Evolutionary conservation across 495 filamentous ascomycete genomes (phyloP), one percentile per base, ranked within the genome.

Genomic region (Terfezia boudieri): DNA sequence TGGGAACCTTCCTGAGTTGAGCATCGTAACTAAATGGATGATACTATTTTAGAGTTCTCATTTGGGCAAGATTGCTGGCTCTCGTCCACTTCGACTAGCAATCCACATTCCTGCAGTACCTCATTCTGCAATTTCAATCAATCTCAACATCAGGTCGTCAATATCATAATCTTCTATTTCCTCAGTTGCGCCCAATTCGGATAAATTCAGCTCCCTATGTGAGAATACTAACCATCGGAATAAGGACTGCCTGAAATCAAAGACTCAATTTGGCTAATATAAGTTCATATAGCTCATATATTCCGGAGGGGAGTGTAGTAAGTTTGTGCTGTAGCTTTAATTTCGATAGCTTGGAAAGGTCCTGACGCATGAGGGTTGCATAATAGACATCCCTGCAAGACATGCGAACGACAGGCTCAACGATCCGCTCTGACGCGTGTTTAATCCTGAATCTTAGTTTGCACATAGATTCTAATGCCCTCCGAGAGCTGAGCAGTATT

Each of bases 51-150:
- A 17, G 12, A 2, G 12, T 4, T 12, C 41, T 2, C 12, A 12
- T 14, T 12, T 46, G 41, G 12, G 41, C 41, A 17, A 46, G 7
- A 12, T n/a, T n/a, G n/a, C n/a, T n/a, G 17, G 32, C 36, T 36
- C 12, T 53, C 37, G 35, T 49, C 36, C 0, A 56, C 52, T 35
- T 56, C 55, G 9, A 56, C 36, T 8, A 56, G 46, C 16, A 50
- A 41, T 32, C 50, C 55, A 35, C 55, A 56, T 9, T 32, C 50
- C 9, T 14, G 2, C n/a, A 56, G 11, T 9, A 56, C 52, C 9
- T 53, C 23, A 20, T 51, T n/a, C 37, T 20, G 20, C 14, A 9
- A 1, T 36, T 8, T 17, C 55, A 32, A 7, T 32, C 26, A 20
- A 20, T 20, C 20, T 20, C 10, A 56, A 37, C 22, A 36, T n/a